These are phyloP conservation scores for Talaromyces liani DNA, from an alignment of 495 filamentous ascomycete genomes.

Conservation along the genomic window DNA sequence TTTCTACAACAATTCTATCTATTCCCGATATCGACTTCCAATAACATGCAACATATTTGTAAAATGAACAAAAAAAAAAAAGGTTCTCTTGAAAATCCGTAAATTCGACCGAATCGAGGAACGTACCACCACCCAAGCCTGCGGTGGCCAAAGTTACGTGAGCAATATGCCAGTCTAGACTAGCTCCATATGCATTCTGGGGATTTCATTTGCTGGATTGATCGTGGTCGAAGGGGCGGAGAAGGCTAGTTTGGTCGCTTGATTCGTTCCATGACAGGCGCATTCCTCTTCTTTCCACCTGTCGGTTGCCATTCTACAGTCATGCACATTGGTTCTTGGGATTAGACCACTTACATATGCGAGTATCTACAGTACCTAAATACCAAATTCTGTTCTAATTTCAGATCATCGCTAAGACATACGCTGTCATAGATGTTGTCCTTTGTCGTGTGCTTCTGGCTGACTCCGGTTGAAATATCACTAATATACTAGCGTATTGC, in stretches of 20 bases:
- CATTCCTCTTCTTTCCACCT: neutral
- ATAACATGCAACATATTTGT: neutral
- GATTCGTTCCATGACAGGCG: neutral
- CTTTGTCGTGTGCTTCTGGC: neutral
- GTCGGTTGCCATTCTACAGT: neutral
- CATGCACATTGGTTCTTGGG: neutral
- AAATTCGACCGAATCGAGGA: neutral
- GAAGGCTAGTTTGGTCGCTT: neutral
- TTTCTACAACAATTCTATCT: neutral
- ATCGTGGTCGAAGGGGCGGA: neutral
- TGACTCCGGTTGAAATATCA: neutral
- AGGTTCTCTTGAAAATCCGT: neutral
- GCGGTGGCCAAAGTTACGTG: constrained; percentile 1
- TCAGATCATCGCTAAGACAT: too few relatives aligned
- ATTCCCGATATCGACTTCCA: neutral
- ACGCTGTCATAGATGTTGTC: neutral
- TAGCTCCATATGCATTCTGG: neutral
- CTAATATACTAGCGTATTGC: neutral
- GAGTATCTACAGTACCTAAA: too few relatives aligned
- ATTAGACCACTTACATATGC: too few relatives aligned
- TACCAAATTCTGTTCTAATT: too few relatives aligned
- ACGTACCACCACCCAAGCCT: neutral
- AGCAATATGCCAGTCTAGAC: neutral
- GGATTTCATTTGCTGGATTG: neutral
- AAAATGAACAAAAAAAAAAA: too few relatives aligned